Evolutionary conservation across 768 basidiomycete genomes (phyloP).

Genomic region (Sporobolomyces pararoseus): DNA sequence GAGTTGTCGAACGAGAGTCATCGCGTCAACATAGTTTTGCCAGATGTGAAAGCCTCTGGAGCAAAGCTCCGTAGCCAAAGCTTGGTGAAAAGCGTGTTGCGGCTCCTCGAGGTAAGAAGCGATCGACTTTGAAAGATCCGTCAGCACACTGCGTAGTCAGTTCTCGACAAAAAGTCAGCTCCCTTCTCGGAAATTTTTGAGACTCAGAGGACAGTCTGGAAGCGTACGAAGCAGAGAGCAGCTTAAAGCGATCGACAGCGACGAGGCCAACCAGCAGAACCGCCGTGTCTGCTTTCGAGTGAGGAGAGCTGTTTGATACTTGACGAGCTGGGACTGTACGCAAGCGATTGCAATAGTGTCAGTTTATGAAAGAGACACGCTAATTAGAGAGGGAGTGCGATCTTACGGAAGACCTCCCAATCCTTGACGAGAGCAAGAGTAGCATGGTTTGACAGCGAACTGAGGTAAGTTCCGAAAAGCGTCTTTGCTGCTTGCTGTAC

Average conservation of each 20-base stretch:
- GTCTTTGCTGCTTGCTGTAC: conserved; percentile 70
- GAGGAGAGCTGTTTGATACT: neutral
- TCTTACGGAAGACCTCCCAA: conserved; percentile 27
- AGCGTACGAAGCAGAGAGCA: conserved; percentile 67
- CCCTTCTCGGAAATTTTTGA: too few relatives aligned
- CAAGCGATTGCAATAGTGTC: neutral
- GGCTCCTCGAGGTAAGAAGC: conserved; percentile 68
- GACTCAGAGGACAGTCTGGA: neutral
- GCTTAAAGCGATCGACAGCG: conserved; percentile 70
- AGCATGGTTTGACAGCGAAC: conserved; percentile 65
- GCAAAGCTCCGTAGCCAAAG: conserved; percentile 79
- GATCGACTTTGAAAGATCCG: conserved; percentile 79
- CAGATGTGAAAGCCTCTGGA: conserved; percentile 87
- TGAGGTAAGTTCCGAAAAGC: conserved; percentile 72
- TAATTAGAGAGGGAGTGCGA: too few relatives aligned
- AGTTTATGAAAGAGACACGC: too few relatives aligned
- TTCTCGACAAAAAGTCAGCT: conserved; percentile 11
- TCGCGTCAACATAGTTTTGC: conserved; percentile 88
- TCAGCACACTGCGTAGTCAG: conserved; percentile 57
- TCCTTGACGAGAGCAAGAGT: conserved; percentile 50
- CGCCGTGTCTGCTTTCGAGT: conserved; percentile 61
- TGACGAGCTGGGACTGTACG: conserved; percentile 19
- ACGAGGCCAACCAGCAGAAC: conserved; percentile 78
- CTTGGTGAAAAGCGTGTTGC: conserved; percentile 54
- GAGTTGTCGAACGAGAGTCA: conserved; percentile 77